Percentiles rank a stretch among this genome's conserved stretches.
Conservation (phyloP, 202 grass and related monocot species). For the Hordeum pubiflorum region DNA sequence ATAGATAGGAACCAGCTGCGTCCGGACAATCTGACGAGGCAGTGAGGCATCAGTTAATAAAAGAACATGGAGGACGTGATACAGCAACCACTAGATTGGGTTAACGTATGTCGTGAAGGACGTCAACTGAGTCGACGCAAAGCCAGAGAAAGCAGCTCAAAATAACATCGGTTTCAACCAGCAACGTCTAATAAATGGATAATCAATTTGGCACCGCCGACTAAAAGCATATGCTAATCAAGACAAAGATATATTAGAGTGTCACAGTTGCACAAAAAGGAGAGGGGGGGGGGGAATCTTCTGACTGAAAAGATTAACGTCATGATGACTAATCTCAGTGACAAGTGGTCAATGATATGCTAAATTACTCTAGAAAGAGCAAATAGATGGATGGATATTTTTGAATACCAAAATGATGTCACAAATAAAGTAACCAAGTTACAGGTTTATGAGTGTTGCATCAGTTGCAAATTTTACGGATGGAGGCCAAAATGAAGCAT, state of each 20-base stretch:
- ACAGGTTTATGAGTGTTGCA: not conserved
- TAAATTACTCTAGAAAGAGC: not conserved
- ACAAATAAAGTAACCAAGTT: not conserved
- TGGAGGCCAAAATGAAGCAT: constrained; percentile 1
- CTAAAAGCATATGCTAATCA: no score
- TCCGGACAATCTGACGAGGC: constrained; percentile 2
- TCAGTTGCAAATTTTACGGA: not conserved
- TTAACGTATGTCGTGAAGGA: not conserved
- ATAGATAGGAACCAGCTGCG: constrained; percentile 1
- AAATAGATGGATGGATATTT: not conserved
- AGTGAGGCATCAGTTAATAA: constrained; percentile 17
- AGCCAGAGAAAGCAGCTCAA: constrained; percentile 11
- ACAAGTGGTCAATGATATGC: not conserved
- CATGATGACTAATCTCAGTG: constrained; percentile 5
- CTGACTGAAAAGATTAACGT: constrained; percentile 6
- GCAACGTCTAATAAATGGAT: not conserved
- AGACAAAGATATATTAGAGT: not conserved
- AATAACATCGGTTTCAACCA: constrained; percentile 16
- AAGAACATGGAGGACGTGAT: constrained; percentile 11
- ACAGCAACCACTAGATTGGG: constrained; percentile 24
- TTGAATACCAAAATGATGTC: not conserved
- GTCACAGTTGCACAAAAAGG: not conserved
- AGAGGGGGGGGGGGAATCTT: not conserved
- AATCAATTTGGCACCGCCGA: no score
- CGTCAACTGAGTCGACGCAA: constrained; percentile 12